Evolutionary conservation across 2,329 filamentous ascomycete genomes (phyloP), one percentile per base, ranked within the genome.

Genomic region (Ceratocystis albifundus): DNA sequence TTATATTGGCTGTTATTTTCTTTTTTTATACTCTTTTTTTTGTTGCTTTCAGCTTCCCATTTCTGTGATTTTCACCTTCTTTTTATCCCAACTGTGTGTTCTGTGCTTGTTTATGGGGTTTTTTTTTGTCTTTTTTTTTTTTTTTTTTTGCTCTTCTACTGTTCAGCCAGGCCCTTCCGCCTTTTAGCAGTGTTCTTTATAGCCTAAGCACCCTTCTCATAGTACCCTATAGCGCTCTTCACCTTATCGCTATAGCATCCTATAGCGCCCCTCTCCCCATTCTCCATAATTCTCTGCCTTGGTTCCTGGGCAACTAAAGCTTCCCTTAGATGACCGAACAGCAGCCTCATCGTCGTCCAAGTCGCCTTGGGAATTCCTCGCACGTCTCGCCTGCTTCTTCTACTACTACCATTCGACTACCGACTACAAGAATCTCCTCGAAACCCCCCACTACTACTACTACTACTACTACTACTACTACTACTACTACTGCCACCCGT

Each of bases 301-400:
- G 66, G 62, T 67, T 67, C 57, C 66, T 46, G 66, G 66, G 66
- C 66, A 67, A 48, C 61, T 61, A 57, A 50, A 41, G 61, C 66
- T 64, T 55, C 63, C 46, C 45, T 62, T 55, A 62, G 62, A 67
- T 67, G 66, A 67, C 63, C 53, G 62, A 67, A 61, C 66, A 67
- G 41, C 45, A 41, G 36, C 36, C 36, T 41, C 36, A 46, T 61
- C 63, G 45, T 45, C 63, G 46, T 57, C 57, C 57, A 57, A 17
- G 32, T 63, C 57, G 62, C 57, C 65, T 64, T 57, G 53, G 53
- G 22, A 25, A 57, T 63, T 63, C 61, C n/a, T 63, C 61, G 25
- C 61, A 64, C n/a, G 45, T 62, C 17, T 64, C 62, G 22, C 17
- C 61, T 28, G 45, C 59, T 15, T 28, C 61, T 41, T 22, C 48